Evolutionary conservation across 192 early-diverging fungal genomes (phyloP).

Genomic region (Umbelopsis sp.): DNA sequence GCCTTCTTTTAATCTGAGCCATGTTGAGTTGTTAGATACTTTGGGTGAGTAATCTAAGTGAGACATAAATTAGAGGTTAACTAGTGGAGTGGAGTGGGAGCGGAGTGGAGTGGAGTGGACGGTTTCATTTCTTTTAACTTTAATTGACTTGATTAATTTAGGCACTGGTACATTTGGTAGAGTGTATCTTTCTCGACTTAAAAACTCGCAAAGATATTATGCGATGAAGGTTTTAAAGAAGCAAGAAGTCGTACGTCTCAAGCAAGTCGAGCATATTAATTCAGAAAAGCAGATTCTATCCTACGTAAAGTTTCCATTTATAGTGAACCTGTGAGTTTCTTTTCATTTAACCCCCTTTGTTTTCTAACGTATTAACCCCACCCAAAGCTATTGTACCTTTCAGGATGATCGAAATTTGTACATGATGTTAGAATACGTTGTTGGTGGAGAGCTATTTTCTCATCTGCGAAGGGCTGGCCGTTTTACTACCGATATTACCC

Average conservation of each 20-base stretch:
- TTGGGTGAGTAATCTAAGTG: no score
- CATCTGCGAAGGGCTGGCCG: slow-evolving; percentile 89
- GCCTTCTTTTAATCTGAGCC: slow-evolving; percentile 45
- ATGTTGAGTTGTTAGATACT: slow-evolving; percentile 56
- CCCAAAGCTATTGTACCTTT: slow-evolving; percentile 84
- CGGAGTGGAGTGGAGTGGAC: background rate
- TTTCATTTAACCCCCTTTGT: background rate
- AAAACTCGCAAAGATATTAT: slow-evolving; percentile 67
- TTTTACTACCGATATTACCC: slow-evolving; percentile 93
- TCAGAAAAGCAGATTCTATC: slow-evolving; percentile 80
- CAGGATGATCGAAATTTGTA: slow-evolving; percentile 93
- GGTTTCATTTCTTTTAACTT: background rate
- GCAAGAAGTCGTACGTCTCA: slow-evolving; percentile 77
- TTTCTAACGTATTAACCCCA: no score
- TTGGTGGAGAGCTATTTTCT: slow-evolving; percentile 95
- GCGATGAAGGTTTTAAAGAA: slow-evolving; percentile 90
- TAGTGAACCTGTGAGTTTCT: slow-evolving; percentile 70
- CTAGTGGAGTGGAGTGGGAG: background rate
- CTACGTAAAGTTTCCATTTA: slow-evolving; percentile 77
- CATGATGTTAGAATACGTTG: slow-evolving; percentile 96
- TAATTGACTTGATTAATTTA: slow-evolving; percentile 36
- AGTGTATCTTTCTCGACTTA: slow-evolving; percentile 86
- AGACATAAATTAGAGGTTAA: slow-evolving; percentile 11
- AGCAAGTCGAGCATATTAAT: slow-evolving; percentile 87
- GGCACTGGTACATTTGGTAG: slow-evolving; percentile 98